Conservation (phyloP, 2,329 filamentous ascomycete species). For the Paecilomyces fulvus region DNA sequence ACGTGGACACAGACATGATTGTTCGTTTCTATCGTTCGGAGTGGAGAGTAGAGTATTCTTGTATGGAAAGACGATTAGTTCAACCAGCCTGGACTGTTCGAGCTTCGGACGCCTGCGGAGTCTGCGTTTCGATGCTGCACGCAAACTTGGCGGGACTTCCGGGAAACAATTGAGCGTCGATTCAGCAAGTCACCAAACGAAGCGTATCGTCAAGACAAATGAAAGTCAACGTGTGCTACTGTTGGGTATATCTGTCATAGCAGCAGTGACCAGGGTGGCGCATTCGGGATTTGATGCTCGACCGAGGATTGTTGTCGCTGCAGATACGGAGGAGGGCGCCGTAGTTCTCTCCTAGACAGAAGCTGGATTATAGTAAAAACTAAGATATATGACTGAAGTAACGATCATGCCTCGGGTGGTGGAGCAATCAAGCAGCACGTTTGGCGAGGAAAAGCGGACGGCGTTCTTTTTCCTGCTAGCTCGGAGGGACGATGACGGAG, state of each 20-base stretch:
- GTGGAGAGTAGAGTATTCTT: constrained; percentile 1
- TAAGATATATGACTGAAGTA: not conserved
- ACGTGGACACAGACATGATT: constrained; percentile 36
- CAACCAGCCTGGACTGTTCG: not conserved
- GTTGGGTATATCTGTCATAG: constrained; percentile 14
- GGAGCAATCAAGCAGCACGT: not conserved
- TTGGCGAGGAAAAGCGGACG: constrained; percentile 12
- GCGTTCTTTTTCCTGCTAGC: constrained; percentile 30
- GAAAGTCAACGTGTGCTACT: constrained; percentile 7
- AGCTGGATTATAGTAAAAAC: not conserved
- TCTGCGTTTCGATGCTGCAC: not conserved
- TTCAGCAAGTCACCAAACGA: not conserved
- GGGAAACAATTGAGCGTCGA: not conserved
- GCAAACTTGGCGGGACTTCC: not conserved
- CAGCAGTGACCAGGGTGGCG: constrained; percentile 13
- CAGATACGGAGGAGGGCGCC: not conserved
- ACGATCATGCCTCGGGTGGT: not conserved
- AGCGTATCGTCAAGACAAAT: not conserved
- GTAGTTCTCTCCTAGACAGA: not conserved
- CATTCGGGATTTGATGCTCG: constrained; percentile 7
- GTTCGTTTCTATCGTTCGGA: not conserved
- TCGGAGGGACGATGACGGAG: constrained; percentile 26
- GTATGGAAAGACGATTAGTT: not conserved
- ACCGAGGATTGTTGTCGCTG: not conserved
- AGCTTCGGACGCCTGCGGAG: not conserved